Base-by-base conservation (phyloP, 306 rosid species). In the Vigna unguiculata region DNA sequence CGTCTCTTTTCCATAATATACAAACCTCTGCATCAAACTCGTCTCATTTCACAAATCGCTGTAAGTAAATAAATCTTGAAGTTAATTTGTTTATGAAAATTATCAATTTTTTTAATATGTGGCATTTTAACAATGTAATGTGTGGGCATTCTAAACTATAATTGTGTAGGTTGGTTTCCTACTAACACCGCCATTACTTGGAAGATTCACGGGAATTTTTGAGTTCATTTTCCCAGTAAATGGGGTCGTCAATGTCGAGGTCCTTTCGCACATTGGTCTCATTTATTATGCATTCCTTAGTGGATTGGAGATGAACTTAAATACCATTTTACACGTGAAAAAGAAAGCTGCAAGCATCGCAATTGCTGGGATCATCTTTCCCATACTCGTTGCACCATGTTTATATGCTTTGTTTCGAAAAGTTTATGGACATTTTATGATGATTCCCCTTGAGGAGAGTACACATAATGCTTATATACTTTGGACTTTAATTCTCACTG, bases 271-370 rank as follows among this genome's bases (percentile, higher is more conserved):
- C 72, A 1, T 82, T 24, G 88, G 88, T 12, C 24, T 79, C 0
- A 64, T 82, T 2, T 87, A 7, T 83, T 76, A 82, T 16, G 60
- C 80, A 7, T 86, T 86, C 72, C 83, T 86, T 19, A 81, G 38
- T 3, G 89, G 87, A 5, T 52, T 81, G 54, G 84, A 83, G 68
- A 83, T 78, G 71, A 82, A 86, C 57, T 34, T 83, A 1, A 57
- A 76, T 6, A 76, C 66, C 58, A 66, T 83, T 51, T 20, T 83
- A 2, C 54, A 54, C 3, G 80, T 70, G 0, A 65, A 53, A 46
- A 86, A 59, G 66, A 81, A 81, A 32, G 82, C 76, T 4, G 63
- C 69, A 54, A 30, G 49, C 58, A 75, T 83, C 4, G 87, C 90
- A 0, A 0, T 78, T 34, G 46, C 69, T 0, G 90, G 90, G 9